These are phyloP conservation scores for Quercus agrifolia DNA, from an alignment of 306 rosid species.

Conservation along the genomic window DNA sequence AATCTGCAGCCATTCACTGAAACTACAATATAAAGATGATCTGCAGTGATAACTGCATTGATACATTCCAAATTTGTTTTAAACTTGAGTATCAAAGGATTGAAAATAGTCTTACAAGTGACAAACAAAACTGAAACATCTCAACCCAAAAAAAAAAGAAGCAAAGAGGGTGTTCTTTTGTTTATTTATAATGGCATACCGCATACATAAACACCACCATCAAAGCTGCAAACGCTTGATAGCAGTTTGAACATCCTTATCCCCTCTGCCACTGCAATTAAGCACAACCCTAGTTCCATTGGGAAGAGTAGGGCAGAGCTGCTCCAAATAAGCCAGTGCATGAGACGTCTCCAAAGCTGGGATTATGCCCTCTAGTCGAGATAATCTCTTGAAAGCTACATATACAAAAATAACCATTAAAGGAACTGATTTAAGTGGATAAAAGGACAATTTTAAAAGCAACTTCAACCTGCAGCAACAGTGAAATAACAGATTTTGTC, in stretches of 20 bases:
- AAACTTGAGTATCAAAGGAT: not conserved
- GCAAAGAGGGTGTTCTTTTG: not conserved
- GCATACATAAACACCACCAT: not conserved
- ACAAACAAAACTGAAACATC: slow-evolving; percentile 3
- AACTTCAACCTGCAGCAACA: slow-evolving; percentile 10
- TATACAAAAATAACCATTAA: not conserved
- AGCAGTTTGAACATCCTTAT: slow-evolving; percentile 93
- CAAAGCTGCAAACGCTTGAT: slow-evolving; percentile 76
- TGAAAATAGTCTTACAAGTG: slow-evolving; percentile 3
- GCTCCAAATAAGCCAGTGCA: slow-evolving; percentile 84
- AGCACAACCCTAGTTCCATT: slow-evolving; percentile 72
- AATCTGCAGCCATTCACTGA: not conserved
- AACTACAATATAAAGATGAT: too few relatives aligned
- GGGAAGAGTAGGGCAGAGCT: slow-evolving; percentile 78
- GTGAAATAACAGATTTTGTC: not conserved
- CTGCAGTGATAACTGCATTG: not conserved
- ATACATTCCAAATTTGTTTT: not conserved
- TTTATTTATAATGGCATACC: not conserved
- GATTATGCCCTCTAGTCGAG: slow-evolving; percentile 89
- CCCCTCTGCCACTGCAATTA: slow-evolving; percentile 95
- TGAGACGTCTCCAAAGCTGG: slow-evolving; percentile 98
- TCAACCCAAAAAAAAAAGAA: not conserved
- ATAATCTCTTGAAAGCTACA: slow-evolving; percentile 82
- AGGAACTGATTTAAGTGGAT: slow-evolving; percentile 3
- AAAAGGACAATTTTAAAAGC: not conserved